phyloP scores from a whole-genome alignment of 2,329 filamentous ascomycete genomes.

The Didymellaceae sp. region DNA sequence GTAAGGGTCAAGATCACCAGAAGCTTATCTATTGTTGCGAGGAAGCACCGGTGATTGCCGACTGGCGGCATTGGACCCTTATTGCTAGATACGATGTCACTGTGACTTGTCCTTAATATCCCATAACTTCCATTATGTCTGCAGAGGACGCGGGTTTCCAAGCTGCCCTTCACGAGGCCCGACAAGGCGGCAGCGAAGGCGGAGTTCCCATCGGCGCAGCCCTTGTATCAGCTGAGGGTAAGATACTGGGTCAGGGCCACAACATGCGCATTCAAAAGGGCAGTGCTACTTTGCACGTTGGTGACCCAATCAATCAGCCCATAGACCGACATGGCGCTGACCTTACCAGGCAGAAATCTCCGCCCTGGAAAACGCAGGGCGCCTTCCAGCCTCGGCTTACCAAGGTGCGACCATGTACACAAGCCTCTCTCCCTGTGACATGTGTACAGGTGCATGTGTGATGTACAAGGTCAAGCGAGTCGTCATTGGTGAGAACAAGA shows the following conservation, averaged over 20 bases:
- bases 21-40: slow-evolving; percentile 30
- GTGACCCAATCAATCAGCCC: slow-evolving; percentile 1
- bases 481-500: slow-evolving; percentile 78
- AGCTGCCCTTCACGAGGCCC: slow-evolving; percentile 64
- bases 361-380: slow-evolving; percentile 75
- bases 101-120: neutral
- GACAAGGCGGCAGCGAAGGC: slow-evolving; percentile 61
- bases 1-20: slow-evolving; percentile 12
- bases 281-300: slow-evolving; percentile 73
- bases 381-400: slow-evolving; percentile 72
- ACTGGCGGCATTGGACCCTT: slow-evolving; percentile 22
- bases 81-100: too few species aligned
- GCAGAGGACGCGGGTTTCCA: slow-evolving; percentile 57
- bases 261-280: slow-evolving; percentile 78
- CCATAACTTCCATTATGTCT: slow-evolving; percentile 27
- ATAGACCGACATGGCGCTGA: neutral
- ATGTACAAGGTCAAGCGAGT: slow-evolving; percentile 77
- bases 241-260: slow-evolving; percentile 73
- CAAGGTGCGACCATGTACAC: slow-evolving; percentile 82
- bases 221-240: slow-evolving; percentile 72
- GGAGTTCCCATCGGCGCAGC: slow-evolving; percentile 66
- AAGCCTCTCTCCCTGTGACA: slow-evolving; percentile 78
- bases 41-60: slow-evolving; percentile 13
- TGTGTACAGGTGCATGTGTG: slow-evolving; percentile 81
- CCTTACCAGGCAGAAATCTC: slow-evolving; percentile 72